phyloP scores from a whole-genome alignment of 2,329 filamentous ascomycete species.

The Colletotrichum falcatum region DNA sequence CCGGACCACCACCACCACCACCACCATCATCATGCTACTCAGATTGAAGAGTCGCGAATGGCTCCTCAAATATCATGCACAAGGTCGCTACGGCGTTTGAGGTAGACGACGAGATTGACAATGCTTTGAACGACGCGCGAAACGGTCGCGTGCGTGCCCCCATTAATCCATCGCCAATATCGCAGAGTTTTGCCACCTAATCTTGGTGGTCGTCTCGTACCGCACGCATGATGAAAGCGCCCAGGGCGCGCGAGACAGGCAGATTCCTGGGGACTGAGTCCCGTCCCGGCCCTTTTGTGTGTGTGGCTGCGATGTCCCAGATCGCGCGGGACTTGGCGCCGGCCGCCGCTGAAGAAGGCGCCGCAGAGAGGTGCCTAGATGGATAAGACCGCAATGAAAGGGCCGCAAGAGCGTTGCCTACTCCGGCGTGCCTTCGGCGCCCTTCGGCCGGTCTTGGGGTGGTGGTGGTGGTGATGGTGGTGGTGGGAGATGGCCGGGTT shows the following conservation, averaged over 20 bases:
- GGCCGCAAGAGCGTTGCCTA: constrained; percentile 15
- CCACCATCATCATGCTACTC: background rate
- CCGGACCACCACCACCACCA: background rate
- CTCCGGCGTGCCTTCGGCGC: constrained; percentile 7
- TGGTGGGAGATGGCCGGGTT: no score
- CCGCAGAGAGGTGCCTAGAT: background rate
- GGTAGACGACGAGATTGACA: constrained; percentile 15
- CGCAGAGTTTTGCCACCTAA: constrained; percentile 3
- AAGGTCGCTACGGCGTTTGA: constrained; percentile 16
- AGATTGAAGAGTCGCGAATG: background rate
- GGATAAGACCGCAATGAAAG: background rate
- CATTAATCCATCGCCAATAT: constrained; percentile 6
- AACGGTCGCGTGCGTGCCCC: background rate
- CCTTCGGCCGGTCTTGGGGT: background rate
- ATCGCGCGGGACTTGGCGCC: no score
- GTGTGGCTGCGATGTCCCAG: no score
- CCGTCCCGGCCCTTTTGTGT: no score
- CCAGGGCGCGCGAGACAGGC: no score
- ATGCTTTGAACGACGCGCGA: background rate
- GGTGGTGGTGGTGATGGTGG: no score
- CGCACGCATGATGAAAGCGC: constrained; percentile 13
- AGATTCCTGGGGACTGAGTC: no score
- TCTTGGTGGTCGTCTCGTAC: constrained; percentile 2
- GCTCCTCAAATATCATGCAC: background rate
- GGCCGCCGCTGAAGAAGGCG: background rate